A percentile compares a stretch with the other conserved stretches of the same genome.
Conservation (phyloP, 805 yeast species). For the Torulaspora delbrueckii region DNA sequence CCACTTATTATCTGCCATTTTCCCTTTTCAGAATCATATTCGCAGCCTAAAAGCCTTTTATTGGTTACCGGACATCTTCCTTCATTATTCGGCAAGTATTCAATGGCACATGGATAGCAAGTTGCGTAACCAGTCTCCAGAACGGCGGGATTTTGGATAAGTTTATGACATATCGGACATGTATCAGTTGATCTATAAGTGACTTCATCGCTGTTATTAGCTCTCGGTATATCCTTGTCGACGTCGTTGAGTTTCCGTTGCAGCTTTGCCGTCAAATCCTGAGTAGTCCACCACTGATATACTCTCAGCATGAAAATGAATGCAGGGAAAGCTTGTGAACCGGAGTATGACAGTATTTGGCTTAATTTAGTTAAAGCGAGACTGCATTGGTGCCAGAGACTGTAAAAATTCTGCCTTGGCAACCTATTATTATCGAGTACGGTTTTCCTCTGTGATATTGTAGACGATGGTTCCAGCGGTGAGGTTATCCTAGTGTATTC, state of each 20-base stretch:
- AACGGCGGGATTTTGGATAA: slow-evolving; percentile 71
- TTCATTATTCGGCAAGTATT: slow-evolving; percentile 48
- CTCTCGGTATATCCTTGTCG: slow-evolving; percentile 40
- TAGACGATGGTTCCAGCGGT: slow-evolving; percentile 12
- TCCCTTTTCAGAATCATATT: slow-evolving; percentile 50
- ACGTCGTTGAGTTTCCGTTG: slow-evolving; percentile 44
- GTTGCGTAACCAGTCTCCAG: slow-evolving; percentile 90
- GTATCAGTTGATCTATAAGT: slow-evolving; percentile 1
- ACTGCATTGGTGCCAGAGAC: slow-evolving; percentile 17
- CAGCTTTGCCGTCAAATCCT: slow-evolving; percentile 61
- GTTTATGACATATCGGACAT: slow-evolving; percentile 69
- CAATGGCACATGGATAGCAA: slow-evolving; percentile 81
- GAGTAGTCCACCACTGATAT: slow-evolving; percentile 88
- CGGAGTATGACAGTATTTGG: slow-evolving; percentile 25
- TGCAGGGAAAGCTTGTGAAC: slow-evolving; percentile 61
- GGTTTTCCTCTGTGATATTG: slow-evolving; percentile 7
- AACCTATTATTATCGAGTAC: slow-evolving; percentile 18
- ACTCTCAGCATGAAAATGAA: slow-evolving; percentile 79
- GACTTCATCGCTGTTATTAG: slow-evolving; percentile 9
- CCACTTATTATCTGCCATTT: slow-evolving; percentile 77
- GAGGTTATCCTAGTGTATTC: slow-evolving; percentile 47
- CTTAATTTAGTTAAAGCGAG: slow-evolving; percentile 15
- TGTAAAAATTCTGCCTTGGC: slow-evolving; percentile 35
- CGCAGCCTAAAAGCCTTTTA: slow-evolving; percentile 63
- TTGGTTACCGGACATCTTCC: slow-evolving; percentile 80